phyloP scores from a whole-genome alignment of 768 basidiomycete genomes.

The Podaxis sp. region DNA sequence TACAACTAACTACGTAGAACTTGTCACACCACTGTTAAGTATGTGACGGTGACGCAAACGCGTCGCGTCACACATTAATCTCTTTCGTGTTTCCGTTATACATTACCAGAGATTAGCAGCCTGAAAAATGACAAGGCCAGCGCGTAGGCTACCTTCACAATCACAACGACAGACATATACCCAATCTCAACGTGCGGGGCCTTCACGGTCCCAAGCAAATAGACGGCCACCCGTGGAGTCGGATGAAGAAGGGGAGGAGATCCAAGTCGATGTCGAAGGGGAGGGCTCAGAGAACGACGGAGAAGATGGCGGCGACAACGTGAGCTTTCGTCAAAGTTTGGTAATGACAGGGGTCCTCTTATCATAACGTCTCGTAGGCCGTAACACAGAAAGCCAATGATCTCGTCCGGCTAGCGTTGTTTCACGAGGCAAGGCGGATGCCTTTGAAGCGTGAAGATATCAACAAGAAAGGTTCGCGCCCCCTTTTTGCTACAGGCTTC shows the following conservation, averaged over 20 bases:
- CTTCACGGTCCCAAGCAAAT: slow-evolving; percentile 10
- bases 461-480: slow-evolving; percentile 67
- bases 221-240: slow-evolving; percentile 10
- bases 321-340: neutral
- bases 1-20: neutral
- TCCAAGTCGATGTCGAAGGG: slow-evolving; percentile 2
- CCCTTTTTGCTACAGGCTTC: neutral
- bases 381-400: slow-evolving; percentile 64
- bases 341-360: neutral
- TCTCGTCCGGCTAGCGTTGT: slow-evolving; percentile 80
- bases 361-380: slow-evolving; percentile 41
- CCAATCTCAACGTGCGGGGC: slow-evolving; percentile 14
- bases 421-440: slow-evolving; percentile 69
- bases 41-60: neutral
- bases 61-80: slow-evolving; percentile 6
- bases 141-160: slow-evolving; percentile 13
- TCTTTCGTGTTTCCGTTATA: neutral
- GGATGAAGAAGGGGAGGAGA: slow-evolving; percentile 14
- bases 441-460: slow-evolving; percentile 82
- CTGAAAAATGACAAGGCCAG: slow-evolving; percentile 9
- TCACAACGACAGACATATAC: slow-evolving; percentile 4
- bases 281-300: slow-evolving; percentile 2
- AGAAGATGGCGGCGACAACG: slow-evolving; percentile 5
- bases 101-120: neutral
- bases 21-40: neutral